Base-by-base conservation (phyloP, 2,329 filamentous ascomycete species). In the Truncatella angustata region DNA sequence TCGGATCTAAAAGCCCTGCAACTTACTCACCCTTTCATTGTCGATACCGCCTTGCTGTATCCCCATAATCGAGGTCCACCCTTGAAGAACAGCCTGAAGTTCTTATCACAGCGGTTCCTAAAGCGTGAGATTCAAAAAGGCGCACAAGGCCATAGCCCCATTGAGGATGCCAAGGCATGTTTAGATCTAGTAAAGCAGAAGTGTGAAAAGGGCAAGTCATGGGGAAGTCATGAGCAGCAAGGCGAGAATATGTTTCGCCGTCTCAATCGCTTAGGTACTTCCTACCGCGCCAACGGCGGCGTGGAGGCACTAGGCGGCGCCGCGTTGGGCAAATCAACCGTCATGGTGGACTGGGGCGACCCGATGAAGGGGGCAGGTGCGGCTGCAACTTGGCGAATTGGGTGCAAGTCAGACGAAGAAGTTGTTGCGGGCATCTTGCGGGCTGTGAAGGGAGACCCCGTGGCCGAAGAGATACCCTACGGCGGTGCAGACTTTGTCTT, bases 121-220 rank as follows among this genome's bases (percentile, higher is more conserved):
- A 81, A 81, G 48, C 87, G 90, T 52, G 89, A 95, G 67, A 96
- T 99, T 49, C 94, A 99, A 66, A 91, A 89, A 62, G 85, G 85
- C 39, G 77, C 78, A 14, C 67, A 67, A 14, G 94, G 94, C 14
- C 94, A 99, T 67, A 87, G 97, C 76, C 94, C 90, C 53, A 81
- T 96, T 56, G 94, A 99, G 70, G 94, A 99, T 68, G 91, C 94
- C 12, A 86, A 81, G 58, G 91, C 94, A 3, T 95, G 91, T 58
- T 84, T 99, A 12, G 92, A 97, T 63, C 85, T 99, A 2, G 85
- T 97, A 44, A 96, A 94, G 70, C 87, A 93, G 65, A 99, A 99
- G 69, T 97, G 93, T 68, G 92, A 97, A 68, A 94, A 90, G 70
- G 94, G 94, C 36, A 89, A 88, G 58, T 72, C 77, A 21, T 99